These are phyloP conservation scores for Golubevia sp. DNA, from an alignment of 1,284 basidiomycete species.

Conservation along the genomic window DNA sequence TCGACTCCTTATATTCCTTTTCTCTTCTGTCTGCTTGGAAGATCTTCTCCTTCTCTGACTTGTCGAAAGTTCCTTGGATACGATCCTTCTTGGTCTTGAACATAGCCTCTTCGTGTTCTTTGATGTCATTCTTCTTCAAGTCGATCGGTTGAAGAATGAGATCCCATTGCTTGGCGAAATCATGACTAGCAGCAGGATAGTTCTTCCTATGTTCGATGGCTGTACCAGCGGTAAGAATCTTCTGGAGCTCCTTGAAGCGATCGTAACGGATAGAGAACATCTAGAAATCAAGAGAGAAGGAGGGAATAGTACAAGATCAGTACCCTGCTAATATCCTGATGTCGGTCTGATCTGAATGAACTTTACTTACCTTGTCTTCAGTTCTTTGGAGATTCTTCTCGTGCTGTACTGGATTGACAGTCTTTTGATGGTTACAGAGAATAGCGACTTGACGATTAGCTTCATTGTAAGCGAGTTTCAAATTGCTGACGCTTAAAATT, in stretches of 20 bases:
- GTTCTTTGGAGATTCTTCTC: constrained; percentile 10
- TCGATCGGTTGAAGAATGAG: constrained; percentile 40
- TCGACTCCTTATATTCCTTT: constrained; percentile 29
- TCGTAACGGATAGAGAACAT: constrained; percentile 53
- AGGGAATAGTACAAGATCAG: background rate
- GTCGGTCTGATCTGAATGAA: constrained; percentile 16
- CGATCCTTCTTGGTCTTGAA: constrained; percentile 44
- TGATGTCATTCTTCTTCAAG: constrained; percentile 36
- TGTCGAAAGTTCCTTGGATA: constrained; percentile 42
- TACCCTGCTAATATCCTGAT: no score
- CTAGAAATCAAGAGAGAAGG: constrained; percentile 1
- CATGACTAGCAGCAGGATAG: constrained; percentile 41
- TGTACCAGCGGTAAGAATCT: constrained; percentile 44
- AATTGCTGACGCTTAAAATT: constrained; percentile 44
- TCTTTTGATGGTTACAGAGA: constrained; percentile 61
- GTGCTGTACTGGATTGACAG: constrained; percentile 38
- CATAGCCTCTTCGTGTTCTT: constrained; percentile 48
- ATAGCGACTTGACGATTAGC: constrained; percentile 60
- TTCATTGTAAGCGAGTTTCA: constrained; percentile 56
- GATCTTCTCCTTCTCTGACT: constrained; percentile 43
- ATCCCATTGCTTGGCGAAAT: constrained; percentile 47
- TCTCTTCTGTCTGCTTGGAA: constrained; percentile 33
- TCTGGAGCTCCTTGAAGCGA: constrained; percentile 57
- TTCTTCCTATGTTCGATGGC: constrained; percentile 44
- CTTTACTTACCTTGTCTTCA: constrained; percentile 9